Percentiles rank a stretch among this genome's conserved stretches.
Evolutionary conservation across 805 yeast species (phyloP).

Genomic region (Kazachstania kunashirensis): DNA sequence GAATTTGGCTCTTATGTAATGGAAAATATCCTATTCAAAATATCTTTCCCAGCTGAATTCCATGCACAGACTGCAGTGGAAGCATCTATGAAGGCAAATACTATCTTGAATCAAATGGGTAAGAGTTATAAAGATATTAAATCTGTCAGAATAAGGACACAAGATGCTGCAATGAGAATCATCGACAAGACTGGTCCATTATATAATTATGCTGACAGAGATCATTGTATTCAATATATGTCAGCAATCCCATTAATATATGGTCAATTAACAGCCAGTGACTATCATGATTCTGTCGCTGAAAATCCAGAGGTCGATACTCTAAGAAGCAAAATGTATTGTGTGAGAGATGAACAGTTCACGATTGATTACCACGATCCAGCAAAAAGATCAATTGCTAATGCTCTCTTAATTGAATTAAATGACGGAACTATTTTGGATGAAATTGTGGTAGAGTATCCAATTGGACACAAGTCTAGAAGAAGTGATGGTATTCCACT

Average conservation of each 20-base stretch:
- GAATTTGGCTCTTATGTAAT: constrained; percentile 47
- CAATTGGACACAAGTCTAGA: constrained; percentile 50
- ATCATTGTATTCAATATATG: constrained; percentile 59
- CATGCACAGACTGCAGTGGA: constrained; percentile 60
- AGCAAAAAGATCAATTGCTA: constrained; percentile 47
- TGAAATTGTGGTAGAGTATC: constrained; percentile 45
- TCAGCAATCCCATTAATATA: constrained; percentile 45
- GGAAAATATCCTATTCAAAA: constrained; percentile 54
- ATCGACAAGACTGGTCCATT: constrained; percentile 52
- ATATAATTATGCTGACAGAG: constrained; percentile 55
- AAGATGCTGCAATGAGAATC: constrained; percentile 52
- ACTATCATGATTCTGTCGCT: constrained; percentile 44
- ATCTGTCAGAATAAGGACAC: constrained; percentile 43
- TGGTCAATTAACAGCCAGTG: constrained; percentile 50
- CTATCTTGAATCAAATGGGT: constrained; percentile 32
- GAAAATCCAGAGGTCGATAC: constrained; percentile 42
- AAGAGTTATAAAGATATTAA: constrained; percentile 40
- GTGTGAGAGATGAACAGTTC: constrained; percentile 42
- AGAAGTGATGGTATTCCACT: constrained; percentile 53
- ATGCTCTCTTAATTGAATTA: constrained; percentile 41
- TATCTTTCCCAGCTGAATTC: constrained; percentile 56
- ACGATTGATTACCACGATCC: constrained; percentile 48
- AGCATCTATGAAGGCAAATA: constrained; percentile 40
- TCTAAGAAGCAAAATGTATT: constrained; percentile 44
- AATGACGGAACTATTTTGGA: constrained; percentile 45